Percentiles rank a stretch among this genome's conserved stretches.
Conservation (phyloP, 164 flowering plant species). For the Stephania japonica region DNA sequence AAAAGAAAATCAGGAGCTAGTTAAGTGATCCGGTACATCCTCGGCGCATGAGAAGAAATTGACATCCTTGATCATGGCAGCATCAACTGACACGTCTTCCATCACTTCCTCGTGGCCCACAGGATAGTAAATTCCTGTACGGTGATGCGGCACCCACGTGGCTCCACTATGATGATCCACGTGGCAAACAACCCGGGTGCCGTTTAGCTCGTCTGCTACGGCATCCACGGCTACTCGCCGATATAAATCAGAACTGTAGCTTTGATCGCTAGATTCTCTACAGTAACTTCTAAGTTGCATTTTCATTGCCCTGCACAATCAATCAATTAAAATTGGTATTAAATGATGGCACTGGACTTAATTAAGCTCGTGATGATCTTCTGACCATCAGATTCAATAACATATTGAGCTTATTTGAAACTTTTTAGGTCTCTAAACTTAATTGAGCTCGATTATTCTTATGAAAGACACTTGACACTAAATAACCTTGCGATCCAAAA, state of each 20-base stretch:
- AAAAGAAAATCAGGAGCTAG: neutral
- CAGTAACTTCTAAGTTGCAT: constrained; percentile 12
- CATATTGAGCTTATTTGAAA: too few relatives aligned
- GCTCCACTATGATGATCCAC: neutral
- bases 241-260: constrained; percentile 2
- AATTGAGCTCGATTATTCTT: too few relatives aligned
- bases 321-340: neutral
- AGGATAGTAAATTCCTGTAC: constrained; percentile 26
- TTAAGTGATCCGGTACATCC: neutral
- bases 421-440: too few relatives aligned
- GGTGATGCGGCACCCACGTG: constrained; percentile 20
- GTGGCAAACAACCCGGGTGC: neutral
- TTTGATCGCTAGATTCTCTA: constrained; percentile 6
- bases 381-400: too few relatives aligned
- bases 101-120: constrained; percentile 23
- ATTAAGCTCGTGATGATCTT: too few relatives aligned
- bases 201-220: neutral
- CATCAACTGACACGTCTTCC: constrained; percentile 17
- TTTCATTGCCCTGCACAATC: constrained; percentile 8
- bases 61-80: constrained; percentile 7
- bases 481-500: too few relatives aligned
- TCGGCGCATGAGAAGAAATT: constrained; percentile 10
- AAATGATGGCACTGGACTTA: too few relatives aligned
- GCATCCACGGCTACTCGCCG: neutral
- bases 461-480: too few relatives aligned